phyloP scores from a whole-genome alignment of 257 asterid species.

The Solanum megistacrolobum region DNA sequence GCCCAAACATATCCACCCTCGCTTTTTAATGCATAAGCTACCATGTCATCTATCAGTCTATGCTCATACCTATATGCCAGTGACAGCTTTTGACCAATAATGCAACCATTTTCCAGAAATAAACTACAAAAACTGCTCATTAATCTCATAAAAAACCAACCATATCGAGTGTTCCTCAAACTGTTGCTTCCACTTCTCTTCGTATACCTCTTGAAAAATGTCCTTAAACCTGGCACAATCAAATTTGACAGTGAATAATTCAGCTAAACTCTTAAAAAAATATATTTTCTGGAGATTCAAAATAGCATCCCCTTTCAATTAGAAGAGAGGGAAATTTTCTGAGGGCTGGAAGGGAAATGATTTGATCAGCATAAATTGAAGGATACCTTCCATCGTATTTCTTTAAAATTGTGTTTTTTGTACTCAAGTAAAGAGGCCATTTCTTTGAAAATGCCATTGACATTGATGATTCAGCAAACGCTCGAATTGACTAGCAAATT shows the following conservation, averaged over 20 bases:
- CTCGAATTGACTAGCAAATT: slow-evolving; percentile 60
- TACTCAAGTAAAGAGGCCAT: slow-evolving; percentile 91
- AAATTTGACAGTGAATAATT: background rate
- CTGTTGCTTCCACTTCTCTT: slow-evolving; percentile 66
- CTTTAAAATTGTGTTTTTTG: slow-evolving; percentile 87
- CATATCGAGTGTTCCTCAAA: slow-evolving; percentile 83
- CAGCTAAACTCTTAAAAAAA: background rate
- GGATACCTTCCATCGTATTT: slow-evolving; percentile 88
- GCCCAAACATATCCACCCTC: slow-evolving; percentile 98
- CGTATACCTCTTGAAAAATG: slow-evolving; percentile 86
- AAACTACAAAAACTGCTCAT: background rate
- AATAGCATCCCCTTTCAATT: background rate
- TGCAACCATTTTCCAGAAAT: background rate
- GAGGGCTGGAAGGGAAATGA: background rate
- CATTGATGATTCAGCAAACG: slow-evolving; percentile 95
- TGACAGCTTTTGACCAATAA: background rate
- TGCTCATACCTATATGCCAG: slow-evolving; percentile 72
- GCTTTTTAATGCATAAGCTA: slow-evolving; percentile 85
- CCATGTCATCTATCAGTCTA: slow-evolving; percentile 96
- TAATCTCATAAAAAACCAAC: slow-evolving; percentile 23
- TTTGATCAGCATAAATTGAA: background rate
- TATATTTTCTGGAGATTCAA: background rate
- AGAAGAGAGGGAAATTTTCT: background rate
- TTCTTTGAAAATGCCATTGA: slow-evolving; percentile 74
- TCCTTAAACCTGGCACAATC: slow-evolving; percentile 58